Evolutionary conservation across 2,329 filamentous ascomycete genomes (phyloP).

Genomic region (Massarina eburnea): DNA sequence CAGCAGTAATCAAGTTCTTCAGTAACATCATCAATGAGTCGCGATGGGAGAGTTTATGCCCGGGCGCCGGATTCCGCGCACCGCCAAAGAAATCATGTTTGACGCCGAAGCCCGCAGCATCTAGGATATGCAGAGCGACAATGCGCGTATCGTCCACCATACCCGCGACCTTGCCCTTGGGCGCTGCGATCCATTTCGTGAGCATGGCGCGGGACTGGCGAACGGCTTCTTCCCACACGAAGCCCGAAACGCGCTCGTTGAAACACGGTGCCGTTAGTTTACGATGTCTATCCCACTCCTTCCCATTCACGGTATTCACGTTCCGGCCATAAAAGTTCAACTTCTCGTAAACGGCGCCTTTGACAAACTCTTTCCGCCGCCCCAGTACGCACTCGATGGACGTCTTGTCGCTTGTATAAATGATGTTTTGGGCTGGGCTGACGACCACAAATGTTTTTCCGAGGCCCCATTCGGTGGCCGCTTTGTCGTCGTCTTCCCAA

Average conservation of each 20-base stretch:
- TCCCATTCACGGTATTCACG: constrained; percentile 25
- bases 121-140: constrained; percentile 43
- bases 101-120: constrained; percentile 41
- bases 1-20: constrained; percentile 24
- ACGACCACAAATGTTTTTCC: constrained; percentile 21
- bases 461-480: constrained; percentile 10
- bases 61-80: constrained; percentile 11
- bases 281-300: constrained; percentile 49
- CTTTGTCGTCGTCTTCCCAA: constrained; percentile 16
- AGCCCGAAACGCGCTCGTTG: constrained; percentile 45
- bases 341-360: constrained; percentile 12
- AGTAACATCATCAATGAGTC: constrained; percentile 29
- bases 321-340: constrained; percentile 22
- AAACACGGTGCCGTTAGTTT: constrained; percentile 47
- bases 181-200: constrained; percentile 21
- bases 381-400: constrained; percentile 16
- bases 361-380: constrained; percentile 24
- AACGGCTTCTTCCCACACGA: constrained; percentile 60
- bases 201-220: constrained; percentile 53
- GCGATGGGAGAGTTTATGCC: constrained; percentile 17
- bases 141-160: constrained; percentile 38
- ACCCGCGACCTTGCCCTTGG: constrained; percentile 17
- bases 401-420: constrained; percentile 19
- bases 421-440: constrained; percentile 11
- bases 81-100: constrained; percentile 17